These are phyloP conservation scores for Penicillium sp. DNA, from an alignment of 2,329 filamentous ascomycete species.

Conservation along the genomic window DNA sequence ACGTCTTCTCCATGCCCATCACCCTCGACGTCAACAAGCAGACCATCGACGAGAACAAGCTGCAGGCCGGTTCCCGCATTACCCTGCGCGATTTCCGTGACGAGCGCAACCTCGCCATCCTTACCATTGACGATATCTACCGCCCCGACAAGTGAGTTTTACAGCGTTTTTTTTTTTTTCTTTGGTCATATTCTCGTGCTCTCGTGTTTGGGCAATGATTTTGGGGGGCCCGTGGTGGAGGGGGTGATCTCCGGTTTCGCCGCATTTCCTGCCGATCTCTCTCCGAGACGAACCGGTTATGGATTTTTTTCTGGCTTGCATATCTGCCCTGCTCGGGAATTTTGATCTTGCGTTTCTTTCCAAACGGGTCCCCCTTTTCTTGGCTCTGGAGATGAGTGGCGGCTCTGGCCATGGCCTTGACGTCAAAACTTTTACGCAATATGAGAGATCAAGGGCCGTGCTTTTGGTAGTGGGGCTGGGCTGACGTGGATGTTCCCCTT, in stretches of 20 bases:
- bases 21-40: slow-evolving; percentile 80
- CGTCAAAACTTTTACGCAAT: slow-evolving; percentile 10
- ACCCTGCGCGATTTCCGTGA: slow-evolving; percentile 94
- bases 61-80: slow-evolving; percentile 79
- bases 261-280: neutral
- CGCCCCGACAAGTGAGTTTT: slow-evolving; percentile 81
- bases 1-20: slow-evolving; percentile 95
- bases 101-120: slow-evolving; percentile 91
- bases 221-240: neutral
- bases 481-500: slow-evolving; percentile 26
- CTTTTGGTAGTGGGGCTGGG: slow-evolving; percentile 17
- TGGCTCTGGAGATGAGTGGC: neutral
- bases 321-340: neutral
- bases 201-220: neutral
- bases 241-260: neutral
- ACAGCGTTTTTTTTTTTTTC: neutral
- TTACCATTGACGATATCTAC: slow-evolving; percentile 96
- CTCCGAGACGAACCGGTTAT: neutral
- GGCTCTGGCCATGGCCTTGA: neutral
- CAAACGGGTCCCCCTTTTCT: neutral
- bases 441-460: slow-evolving; percentile 8
- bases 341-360: neutral
- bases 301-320: neutral
- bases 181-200: neutral
- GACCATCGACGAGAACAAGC: slow-evolving; percentile 69